A percentile compares a stretch with the other conserved stretches of the same genome.
phyloP scores from a whole-genome alignment of 2,329 filamentous ascomycete species.

The Scedosporium minutisporum region DNA sequence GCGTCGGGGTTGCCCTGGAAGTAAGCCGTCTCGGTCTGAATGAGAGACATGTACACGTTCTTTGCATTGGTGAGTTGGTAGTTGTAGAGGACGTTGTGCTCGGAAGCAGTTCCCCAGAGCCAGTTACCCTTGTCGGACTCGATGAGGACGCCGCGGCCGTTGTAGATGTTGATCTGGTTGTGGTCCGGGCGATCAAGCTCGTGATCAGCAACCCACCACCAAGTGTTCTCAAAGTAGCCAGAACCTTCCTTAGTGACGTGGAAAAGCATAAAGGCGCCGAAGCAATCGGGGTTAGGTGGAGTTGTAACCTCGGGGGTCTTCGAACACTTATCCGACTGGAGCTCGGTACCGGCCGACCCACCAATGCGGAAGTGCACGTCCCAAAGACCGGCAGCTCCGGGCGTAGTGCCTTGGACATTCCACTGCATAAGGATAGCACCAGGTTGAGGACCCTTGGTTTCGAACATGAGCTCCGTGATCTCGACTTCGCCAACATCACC shows the following conservation, averaged over 20 bases:
- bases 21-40: slow-evolving; percentile 86
- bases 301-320: slow-evolving; percentile 62
- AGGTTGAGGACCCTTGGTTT: slow-evolving; percentile 72
- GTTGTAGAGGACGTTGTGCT: slow-evolving; percentile 64
- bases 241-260: slow-evolving; percentile 54
- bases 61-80: slow-evolving; percentile 73
- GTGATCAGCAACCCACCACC: slow-evolving; percentile 88
- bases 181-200: slow-evolving; percentile 68
- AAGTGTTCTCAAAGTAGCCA: slow-evolving; percentile 79
- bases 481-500: slow-evolving; percentile 75
- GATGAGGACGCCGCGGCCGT: slow-evolving; percentile 72
- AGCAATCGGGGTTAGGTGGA: slow-evolving; percentile 54
- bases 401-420: slow-evolving; percentile 62
- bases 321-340: slow-evolving; percentile 70
- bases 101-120: slow-evolving; percentile 68
- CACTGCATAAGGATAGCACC: slow-evolving; percentile 88
- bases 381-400: slow-evolving; percentile 71
- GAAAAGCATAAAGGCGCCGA: slow-evolving; percentile 62
- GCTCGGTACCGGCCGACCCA: slow-evolving; percentile 71
- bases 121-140: slow-evolving; percentile 68
- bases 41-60: slow-evolving; percentile 71
- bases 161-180: slow-evolving; percentile 79
- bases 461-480: slow-evolving; percentile 79
- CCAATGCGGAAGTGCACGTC: slow-evolving; percentile 94
- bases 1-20: slow-evolving; percentile 77